These are phyloP conservation scores for Zygoascus biomembranicola DNA, from an alignment of 805 yeast genomes.

Conservation along the genomic window DNA sequence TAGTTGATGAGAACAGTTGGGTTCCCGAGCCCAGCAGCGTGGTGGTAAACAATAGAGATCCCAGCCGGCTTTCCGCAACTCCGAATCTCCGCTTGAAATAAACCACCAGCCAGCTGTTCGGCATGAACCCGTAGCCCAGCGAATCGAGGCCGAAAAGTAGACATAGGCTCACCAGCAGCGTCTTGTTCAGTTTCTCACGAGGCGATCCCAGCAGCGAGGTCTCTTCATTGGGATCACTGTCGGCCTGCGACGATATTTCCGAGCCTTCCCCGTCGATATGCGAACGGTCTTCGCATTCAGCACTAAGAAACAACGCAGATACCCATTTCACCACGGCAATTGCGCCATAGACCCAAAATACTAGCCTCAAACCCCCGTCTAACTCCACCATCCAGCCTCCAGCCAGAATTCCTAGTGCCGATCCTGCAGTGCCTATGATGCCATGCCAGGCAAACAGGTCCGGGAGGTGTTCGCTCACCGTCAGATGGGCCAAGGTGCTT, in stretches of 20 bases:
- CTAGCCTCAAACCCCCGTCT: constrained; percentile 30
- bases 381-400: constrained; percentile 41
- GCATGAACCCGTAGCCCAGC: constrained; percentile 82
- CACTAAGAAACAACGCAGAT: constrained; percentile 36
- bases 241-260: neutral
- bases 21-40: constrained; percentile 58
- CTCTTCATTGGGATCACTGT: neutral
- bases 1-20: constrained; percentile 65
- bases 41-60: constrained; percentile 54
- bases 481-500: constrained; percentile 70
- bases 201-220: neutral
- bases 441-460: constrained; percentile 71
- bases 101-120: constrained; percentile 80
- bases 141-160: constrained; percentile 70
- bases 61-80: constrained; percentile 49
- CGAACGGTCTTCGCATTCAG: constrained; percentile 34
- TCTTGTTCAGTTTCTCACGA: neutral
- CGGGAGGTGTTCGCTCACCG: constrained; percentile 41
- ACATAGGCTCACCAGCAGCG: constrained; percentile 13
- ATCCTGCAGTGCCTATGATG: constrained; percentile 58
- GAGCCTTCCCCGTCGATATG: too few species aligned
- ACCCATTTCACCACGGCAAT: constrained; percentile 43
- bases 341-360: constrained; percentile 49
- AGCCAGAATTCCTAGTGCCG: constrained; percentile 60
- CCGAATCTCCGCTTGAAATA: constrained; percentile 56